Evolutionary conservation across 1,139 yeast species (phyloP).

Genomic region (Suhomyces terraborum): DNA sequence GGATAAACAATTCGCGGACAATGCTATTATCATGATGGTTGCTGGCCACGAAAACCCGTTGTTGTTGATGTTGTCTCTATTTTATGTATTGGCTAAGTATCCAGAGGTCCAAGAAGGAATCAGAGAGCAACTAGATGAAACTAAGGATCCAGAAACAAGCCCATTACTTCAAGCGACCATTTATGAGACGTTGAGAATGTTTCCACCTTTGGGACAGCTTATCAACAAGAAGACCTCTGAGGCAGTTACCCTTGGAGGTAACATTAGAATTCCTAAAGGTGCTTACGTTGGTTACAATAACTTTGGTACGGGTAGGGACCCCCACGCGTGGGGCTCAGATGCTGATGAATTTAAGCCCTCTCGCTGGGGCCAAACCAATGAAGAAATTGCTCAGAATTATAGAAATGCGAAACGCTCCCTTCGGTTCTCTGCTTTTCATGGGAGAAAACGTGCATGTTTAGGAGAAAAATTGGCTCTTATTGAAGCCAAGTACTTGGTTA

Average conservation of each 20-base stretch:
- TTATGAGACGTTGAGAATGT: conserved; percentile 54
- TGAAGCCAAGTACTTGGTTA: conserved; percentile 44
- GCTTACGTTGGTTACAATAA: conserved; percentile 60
- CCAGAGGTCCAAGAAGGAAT: conserved; percentile 37
- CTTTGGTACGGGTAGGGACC: conserved; percentile 56
- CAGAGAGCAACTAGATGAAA: conserved; percentile 28
- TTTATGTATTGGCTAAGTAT: conserved; percentile 50
- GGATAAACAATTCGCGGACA: conserved; percentile 53
- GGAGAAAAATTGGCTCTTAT: conserved; percentile 61
- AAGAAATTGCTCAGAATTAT: conserved; percentile 42
- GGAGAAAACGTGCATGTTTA: conserved; percentile 61
- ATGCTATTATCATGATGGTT: conserved; percentile 57
- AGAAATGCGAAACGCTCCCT: conserved; percentile 46
- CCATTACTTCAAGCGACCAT: conserved; percentile 20
- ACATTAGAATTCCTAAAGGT: conserved; percentile 53
- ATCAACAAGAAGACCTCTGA: conserved; percentile 51
- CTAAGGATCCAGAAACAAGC: conserved; percentile 8
- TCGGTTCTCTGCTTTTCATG: conserved; percentile 58
- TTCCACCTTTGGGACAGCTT: conserved; percentile 62
- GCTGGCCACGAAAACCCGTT: conserved; percentile 71
- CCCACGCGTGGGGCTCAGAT: conserved; percentile 50
- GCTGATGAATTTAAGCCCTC: conserved; percentile 52
- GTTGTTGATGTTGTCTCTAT: conserved; percentile 48
- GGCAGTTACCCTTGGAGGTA: conserved; percentile 39
- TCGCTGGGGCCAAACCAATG: conserved; percentile 54